Percentiles rank a stretch among this genome's conserved stretches.
Evolutionary conservation across 495 filamentous ascomycete species (phyloP).

Genomic region (Hypoxylon trugodes): DNA sequence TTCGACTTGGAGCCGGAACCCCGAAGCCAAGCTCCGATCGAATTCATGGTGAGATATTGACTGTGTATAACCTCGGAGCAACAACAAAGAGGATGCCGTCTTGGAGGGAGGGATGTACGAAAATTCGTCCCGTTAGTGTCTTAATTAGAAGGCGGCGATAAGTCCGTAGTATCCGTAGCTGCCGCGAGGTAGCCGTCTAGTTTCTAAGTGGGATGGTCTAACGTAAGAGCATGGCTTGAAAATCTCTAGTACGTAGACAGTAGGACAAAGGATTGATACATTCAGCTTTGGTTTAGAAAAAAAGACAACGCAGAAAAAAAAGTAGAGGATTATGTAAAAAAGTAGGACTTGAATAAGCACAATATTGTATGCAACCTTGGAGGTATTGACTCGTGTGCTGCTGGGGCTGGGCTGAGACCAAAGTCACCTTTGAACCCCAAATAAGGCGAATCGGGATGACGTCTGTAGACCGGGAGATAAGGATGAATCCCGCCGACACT

Average conservation of each 20-base stretch:
- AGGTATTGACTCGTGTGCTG: slow-evolving; percentile 15
- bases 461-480: slow-evolving; percentile 22
- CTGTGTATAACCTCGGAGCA: neutral
- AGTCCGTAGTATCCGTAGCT: slow-evolving; percentile 2
- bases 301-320: too few relatives aligned
- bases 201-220: slow-evolving; percentile 1
- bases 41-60: slow-evolving; percentile 35
- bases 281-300: slow-evolving; percentile 9
- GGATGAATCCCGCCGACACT: too few relatives aligned
- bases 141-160: neutral
- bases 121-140: neutral
- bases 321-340: slow-evolving; percentile 37
- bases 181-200: neutral
- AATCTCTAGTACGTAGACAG: neutral
- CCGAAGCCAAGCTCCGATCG: slow-evolving; percentile 44
- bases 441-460: slow-evolving; percentile 17
- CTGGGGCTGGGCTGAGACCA: slow-evolving; percentile 22
- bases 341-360: slow-evolving; percentile 16
- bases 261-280: slow-evolving; percentile 18
- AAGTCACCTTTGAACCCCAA: slow-evolving; percentile 16
- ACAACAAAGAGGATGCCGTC: neutral
- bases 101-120: neutral
- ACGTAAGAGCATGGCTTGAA: neutral
- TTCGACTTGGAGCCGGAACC: slow-evolving; percentile 34
- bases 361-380: slow-evolving; percentile 6